These are phyloP conservation scores for Backusella liffmaniae DNA, from an alignment of 192 early-diverging fungal species.

Conservation along the genomic window DNA sequence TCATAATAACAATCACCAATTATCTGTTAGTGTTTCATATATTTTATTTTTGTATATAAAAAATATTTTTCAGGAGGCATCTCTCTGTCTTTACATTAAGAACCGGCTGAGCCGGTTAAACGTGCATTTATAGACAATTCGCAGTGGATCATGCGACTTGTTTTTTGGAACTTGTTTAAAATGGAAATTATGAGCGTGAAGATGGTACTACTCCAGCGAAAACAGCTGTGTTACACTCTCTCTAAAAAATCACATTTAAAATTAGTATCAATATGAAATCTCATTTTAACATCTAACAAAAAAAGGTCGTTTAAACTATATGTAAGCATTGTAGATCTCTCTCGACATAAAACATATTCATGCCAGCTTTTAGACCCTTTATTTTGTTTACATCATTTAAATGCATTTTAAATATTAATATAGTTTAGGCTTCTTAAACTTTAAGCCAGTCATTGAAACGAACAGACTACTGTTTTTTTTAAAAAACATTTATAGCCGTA, in stretches of 20 bases:
- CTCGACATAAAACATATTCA: too few species aligned
- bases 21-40: not conserved
- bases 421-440: too few species aligned
- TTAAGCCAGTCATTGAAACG: too few species aligned
- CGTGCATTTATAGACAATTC: not conserved
- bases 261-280: not conserved
- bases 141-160: not conserved
- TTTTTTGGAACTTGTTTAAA: conserved; percentile 3
- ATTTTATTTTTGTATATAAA: not conserved
- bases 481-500: too few species aligned
- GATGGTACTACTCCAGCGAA: not conserved
- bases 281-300: too few species aligned
- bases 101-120: not conserved
- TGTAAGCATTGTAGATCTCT: too few species aligned
- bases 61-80: not conserved
- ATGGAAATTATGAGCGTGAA: conserved; percentile 10
- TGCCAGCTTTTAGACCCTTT: too few species aligned
- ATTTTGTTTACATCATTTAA: too few species aligned
- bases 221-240: not conserved
- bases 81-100: not conserved
- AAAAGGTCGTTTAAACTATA: too few species aligned
- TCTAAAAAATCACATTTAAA: not conserved
- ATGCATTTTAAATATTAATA: too few species aligned
- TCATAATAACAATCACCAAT: not conserved
- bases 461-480: too few species aligned